Evolutionary conservation across 495 filamentous ascomycete species (phyloP).

Genomic region (Penicillium egyptiacum): DNA sequence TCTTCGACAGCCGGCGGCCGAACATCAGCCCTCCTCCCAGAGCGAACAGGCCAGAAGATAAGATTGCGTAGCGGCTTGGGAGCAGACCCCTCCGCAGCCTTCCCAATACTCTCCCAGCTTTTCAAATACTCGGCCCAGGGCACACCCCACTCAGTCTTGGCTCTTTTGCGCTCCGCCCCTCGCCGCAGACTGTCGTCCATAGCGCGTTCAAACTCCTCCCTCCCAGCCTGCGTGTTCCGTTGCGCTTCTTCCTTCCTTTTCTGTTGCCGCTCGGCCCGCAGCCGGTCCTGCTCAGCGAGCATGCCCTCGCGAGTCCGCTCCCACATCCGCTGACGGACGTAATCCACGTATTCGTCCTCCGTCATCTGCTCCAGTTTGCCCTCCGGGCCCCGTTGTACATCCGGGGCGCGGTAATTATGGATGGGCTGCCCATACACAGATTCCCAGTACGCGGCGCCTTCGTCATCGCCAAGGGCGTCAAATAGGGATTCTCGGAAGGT

Average conservation of each 20-base stretch:
- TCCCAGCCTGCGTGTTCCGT: slow-evolving; percentile 36
- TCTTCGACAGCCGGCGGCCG: slow-evolving; percentile 58
- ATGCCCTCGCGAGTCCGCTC: slow-evolving; percentile 75
- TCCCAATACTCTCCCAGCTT: slow-evolving; percentile 61
- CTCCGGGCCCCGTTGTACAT: slow-evolving; percentile 35
- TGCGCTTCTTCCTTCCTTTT: slow-evolving; percentile 42
- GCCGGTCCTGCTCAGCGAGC: slow-evolving; percentile 61
- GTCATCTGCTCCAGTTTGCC: slow-evolving; percentile 80
- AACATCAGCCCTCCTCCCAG: slow-evolving; percentile 61
- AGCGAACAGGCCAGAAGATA: slow-evolving; percentile 79
- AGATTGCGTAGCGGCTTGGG: slow-evolving; percentile 33
- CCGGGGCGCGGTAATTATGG: slow-evolving; percentile 56
- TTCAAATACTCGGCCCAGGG: slow-evolving; percentile 64
- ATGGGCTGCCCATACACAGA: slow-evolving; percentile 93
- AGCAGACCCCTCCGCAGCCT: slow-evolving; percentile 15
- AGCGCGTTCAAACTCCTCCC: slow-evolving; percentile 39
- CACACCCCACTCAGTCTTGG: slow-evolving; percentile 46
- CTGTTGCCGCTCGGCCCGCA: slow-evolving; percentile 56
- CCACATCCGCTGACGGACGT: slow-evolving; percentile 89
- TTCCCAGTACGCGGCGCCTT: slow-evolving; percentile 94
- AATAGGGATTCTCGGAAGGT: slow-evolving; percentile 97
- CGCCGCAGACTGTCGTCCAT: slow-evolving; percentile 56
- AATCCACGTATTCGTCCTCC: slow-evolving; percentile 85
- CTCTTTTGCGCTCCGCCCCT: slow-evolving; percentile 47
- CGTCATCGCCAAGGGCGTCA: slow-evolving; percentile 97